phyloP scores from a whole-genome alignment of 768 basidiomycete genomes.

The Suillus plorans region DNA sequence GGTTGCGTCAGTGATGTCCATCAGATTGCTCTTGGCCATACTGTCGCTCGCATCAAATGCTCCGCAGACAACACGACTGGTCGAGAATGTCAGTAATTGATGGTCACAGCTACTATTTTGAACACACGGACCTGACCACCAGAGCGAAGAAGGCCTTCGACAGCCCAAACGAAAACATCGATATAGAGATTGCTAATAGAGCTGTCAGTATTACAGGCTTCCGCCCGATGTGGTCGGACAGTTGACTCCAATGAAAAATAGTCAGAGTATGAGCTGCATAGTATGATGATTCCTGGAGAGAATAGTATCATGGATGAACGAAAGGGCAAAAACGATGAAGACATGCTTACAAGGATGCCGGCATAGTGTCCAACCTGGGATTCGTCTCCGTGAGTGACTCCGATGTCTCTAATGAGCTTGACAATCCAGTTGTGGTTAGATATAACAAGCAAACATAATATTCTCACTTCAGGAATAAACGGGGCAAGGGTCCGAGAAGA shows the following conservation, averaged over 20 bases:
- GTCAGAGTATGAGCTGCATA: constrained; percentile 48
- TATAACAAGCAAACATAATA: not conserved
- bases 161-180: constrained; percentile 48
- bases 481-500: constrained; percentile 74
- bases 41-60: constrained; percentile 55
- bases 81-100: not conserved
- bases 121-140: constrained; percentile 17
- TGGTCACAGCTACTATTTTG: not conserved
- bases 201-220: constrained; percentile 48
- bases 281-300: constrained; percentile 44
- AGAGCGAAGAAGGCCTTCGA: constrained; percentile 35
- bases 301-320: constrained; percentile 15
- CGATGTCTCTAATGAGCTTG: constrained; percentile 29
- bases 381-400: constrained; percentile 44
- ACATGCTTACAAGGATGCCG: constrained; percentile 42
- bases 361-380: constrained; percentile 47
- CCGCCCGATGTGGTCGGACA: constrained; percentile 49
- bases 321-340: constrained; percentile 26
- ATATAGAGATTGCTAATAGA: constrained; percentile 40
- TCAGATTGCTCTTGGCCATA: constrained; percentile 39
- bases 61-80: constrained; percentile 44
- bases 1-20: constrained; percentile 40
- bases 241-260: constrained; percentile 47
- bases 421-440: not conserved
- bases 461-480: constrained; percentile 58